These are phyloP conservation scores for Podospora pseudopauciseta DNA, from an alignment of 495 filamentous ascomycete species.

Conservation along the genomic window DNA sequence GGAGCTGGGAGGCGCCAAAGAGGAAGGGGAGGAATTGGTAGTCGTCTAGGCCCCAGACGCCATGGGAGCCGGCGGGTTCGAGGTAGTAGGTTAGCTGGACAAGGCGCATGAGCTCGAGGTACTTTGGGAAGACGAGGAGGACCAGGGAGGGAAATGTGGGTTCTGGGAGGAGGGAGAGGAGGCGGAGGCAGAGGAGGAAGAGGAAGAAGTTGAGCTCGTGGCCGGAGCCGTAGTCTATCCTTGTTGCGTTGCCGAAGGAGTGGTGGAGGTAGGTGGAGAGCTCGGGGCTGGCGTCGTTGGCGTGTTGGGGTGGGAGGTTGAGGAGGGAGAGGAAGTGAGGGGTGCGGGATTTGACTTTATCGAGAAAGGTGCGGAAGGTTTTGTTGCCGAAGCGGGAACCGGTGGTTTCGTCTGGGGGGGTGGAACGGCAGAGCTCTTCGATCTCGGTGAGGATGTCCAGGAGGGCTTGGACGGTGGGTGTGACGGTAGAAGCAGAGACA, in stretches of 20 bases:
- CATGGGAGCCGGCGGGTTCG: constrained; percentile 90
- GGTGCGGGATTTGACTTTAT: constrained; percentile 57
- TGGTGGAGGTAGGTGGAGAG: constrained; percentile 74
- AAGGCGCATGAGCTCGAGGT: constrained; percentile 73
- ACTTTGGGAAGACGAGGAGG: constrained; percentile 73
- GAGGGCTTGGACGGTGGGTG: constrained; percentile 59
- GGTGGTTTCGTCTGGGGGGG: constrained; percentile 77
- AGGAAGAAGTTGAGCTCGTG: constrained; percentile 96
- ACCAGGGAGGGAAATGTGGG: constrained; percentile 69
- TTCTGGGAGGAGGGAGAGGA: constrained; percentile 61
- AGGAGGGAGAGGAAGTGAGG: constrained; percentile 57
- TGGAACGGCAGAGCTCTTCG: constrained; percentile 56
- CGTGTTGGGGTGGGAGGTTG: constrained; percentile 37
- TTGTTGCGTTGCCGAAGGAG: constrained; percentile 75
- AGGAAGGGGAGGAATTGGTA: constrained; percentile 97
- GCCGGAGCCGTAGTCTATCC: constrained; percentile 96
- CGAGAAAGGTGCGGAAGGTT: constrained; percentile 77
- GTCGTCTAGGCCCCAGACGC: constrained; percentile 97
- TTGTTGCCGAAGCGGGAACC: constrained; percentile 94
- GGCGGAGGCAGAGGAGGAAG: constrained; percentile 87
- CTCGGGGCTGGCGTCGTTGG: constrained; percentile 59
- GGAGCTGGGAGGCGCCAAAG: constrained; percentile 85
- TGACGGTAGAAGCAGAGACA: constrained; percentile 50
- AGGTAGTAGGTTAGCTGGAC: constrained; percentile 90
- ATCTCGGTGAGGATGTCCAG: constrained; percentile 67